Percentiles rank a stretch among this genome's conserved stretches.
These are phyloP conservation scores for Parathielavia appendiculata DNA, from an alignment of 495 filamentous ascomycete species.

Conservation along the genomic window DNA sequence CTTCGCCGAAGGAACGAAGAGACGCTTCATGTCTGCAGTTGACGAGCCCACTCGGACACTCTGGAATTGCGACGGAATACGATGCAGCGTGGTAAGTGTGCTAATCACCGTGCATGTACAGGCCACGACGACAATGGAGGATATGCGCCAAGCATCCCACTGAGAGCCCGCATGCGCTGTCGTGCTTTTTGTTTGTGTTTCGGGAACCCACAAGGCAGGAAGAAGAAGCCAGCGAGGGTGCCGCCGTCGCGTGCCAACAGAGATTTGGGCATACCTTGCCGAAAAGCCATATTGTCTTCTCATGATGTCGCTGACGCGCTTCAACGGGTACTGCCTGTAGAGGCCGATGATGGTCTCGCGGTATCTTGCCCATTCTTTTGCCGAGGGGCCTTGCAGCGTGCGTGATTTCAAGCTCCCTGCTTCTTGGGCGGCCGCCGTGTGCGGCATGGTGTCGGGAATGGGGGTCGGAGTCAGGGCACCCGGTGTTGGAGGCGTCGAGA, in stretches of 20 bases:
- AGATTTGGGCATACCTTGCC: constrained; percentile 27
- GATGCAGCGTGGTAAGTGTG: constrained; percentile 5
- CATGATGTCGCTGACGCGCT: constrained; percentile 33
- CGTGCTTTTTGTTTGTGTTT: not conserved
- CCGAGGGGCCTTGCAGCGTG: constrained; percentile 32
- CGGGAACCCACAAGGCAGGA: not conserved
- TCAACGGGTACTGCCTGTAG: constrained; percentile 31
- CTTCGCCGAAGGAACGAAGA: not conserved
- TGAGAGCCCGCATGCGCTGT: not conserved
- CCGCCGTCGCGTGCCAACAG: not conserved
- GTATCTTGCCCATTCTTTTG: constrained; percentile 29
- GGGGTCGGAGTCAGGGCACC: not conserved
- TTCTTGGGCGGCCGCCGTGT: constrained; percentile 1
- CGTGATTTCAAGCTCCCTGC: constrained; percentile 23
- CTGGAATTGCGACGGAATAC: constrained; percentile 1
- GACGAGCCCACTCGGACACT: not conserved
- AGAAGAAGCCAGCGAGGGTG: not conserved
- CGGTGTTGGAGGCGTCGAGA: not conserved
- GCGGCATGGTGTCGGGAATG: not conserved
- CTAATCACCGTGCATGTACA: constrained; percentile 5
- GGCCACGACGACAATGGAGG: not conserved
- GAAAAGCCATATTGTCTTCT: constrained; percentile 31
- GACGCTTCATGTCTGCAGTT: not conserved
- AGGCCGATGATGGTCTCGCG: constrained; percentile 33
- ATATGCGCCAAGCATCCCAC: not conserved